Evolutionary conservation across 23 red algal genomes (phyloP).

Genomic region (Pyropia yezoensis): DNA sequence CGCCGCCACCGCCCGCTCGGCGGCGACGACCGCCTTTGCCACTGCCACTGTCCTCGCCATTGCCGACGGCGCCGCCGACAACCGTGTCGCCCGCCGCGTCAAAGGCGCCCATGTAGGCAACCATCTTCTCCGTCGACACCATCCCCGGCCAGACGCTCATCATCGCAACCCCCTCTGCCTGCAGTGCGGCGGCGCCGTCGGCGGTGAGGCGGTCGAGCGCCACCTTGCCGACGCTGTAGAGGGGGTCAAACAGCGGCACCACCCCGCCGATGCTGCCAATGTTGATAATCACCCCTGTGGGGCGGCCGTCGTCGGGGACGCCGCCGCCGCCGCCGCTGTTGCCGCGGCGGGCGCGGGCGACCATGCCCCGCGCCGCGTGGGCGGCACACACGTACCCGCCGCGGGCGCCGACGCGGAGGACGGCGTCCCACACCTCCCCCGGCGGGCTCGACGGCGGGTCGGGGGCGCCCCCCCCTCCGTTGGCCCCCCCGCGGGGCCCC

Average conservation of each 20-base stretch:
- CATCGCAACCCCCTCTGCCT: constrained; percentile 7
- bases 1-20: not conserved
- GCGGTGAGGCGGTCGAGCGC: constrained; percentile 34
- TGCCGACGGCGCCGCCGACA: not conserved
- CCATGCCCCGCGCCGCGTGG: constrained; percentile 28
- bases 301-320: too few species aligned
- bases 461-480: too few species aligned
- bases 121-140: constrained; percentile 30
- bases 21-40: not conserved
- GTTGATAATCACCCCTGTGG: constrained; percentile 26
- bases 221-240: constrained; percentile 35
- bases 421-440: constrained; percentile 35
- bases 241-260: constrained; percentile 40
- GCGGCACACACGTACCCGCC: constrained; percentile 30
- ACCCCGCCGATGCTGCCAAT: constrained; percentile 36
- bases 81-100: too few species aligned
- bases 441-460: constrained; percentile 2
- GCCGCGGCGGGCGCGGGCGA: constrained; percentile 3
- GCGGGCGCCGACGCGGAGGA: constrained; percentile 40
- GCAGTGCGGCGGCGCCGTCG: constrained; percentile 20
- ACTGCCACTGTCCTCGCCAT: not conserved
- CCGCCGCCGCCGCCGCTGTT: too few species aligned
- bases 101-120: not conserved
- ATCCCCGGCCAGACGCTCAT: constrained; percentile 33
- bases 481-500: too few species aligned